Percentiles rank a stretch among this genome's conserved stretches.
Evolutionary conservation across 257 asterid genomes (phyloP).

Genomic region (Apocynum venetum): DNA sequence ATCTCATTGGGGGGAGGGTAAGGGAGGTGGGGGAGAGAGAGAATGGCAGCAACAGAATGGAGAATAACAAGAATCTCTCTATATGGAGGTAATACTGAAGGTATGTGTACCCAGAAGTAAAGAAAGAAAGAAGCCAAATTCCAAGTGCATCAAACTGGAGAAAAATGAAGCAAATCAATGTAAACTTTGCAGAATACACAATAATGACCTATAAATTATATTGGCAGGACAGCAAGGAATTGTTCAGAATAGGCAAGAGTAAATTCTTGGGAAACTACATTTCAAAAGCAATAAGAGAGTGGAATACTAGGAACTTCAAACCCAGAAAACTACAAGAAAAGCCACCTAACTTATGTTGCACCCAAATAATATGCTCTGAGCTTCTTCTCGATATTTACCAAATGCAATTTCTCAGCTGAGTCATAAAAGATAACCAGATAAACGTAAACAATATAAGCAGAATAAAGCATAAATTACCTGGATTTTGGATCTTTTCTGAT

Average conservation of each 20-base stretch:
- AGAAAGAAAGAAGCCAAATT: not conserved
- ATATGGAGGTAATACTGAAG: not conserved
- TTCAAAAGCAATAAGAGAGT: not conserved
- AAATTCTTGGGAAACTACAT: not conserved
- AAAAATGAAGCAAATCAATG: not conserved
- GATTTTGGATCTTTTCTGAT: slow-evolving; percentile 59
- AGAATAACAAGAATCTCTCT: not conserved
- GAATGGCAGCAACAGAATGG: not conserved
- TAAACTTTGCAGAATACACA: not conserved
- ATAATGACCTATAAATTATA: not conserved
- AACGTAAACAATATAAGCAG: not conserved
- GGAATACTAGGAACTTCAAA: not conserved
- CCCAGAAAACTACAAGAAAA: not conserved
- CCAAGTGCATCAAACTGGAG: not conserved
- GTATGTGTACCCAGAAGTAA: not conserved
- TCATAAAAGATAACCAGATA: not conserved
- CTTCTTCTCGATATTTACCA: not conserved
- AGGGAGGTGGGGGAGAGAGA: too few relatives aligned
- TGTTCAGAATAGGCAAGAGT: not conserved
- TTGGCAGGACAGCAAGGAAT: not conserved
- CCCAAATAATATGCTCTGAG: not conserved
- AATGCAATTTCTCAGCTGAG: not conserved
- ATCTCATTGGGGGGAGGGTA: too few relatives aligned
- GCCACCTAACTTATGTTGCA: not conserved
- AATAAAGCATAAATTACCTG: slow-evolving; percentile 38